Percentiles rank a stretch among this genome's conserved stretches.
phyloP scores from a whole-genome alignment of 2,329 filamentous ascomycete species.

The Alternaria sp. region DNA sequence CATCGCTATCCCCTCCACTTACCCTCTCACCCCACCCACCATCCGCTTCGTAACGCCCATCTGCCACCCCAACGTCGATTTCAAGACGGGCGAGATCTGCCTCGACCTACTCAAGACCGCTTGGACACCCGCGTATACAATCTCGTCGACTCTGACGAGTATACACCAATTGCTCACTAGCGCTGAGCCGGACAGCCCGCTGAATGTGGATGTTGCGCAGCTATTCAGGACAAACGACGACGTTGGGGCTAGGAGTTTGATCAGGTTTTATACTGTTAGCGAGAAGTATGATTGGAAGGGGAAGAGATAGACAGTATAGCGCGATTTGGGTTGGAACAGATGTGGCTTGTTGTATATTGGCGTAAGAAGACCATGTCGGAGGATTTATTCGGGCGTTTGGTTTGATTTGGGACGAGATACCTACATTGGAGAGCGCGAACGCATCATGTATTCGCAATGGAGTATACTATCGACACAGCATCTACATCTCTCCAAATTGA shows the following conservation, averaged over 20 bases:
- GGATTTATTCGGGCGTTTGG: slow-evolving; percentile 1
- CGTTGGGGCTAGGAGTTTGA: slow-evolving; percentile 71
- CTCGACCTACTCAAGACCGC: slow-evolving; percentile 78
- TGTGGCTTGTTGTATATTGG: background rate
- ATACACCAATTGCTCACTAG: slow-evolving; percentile 72
- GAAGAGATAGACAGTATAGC: background rate
- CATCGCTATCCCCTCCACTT: slow-evolving; percentile 77
- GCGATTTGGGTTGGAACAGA: background rate
- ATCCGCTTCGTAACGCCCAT: slow-evolving; percentile 74
- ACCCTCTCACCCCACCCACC: slow-evolving; percentile 78
- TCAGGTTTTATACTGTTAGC: slow-evolving; percentile 72
- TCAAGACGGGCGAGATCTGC: slow-evolving; percentile 84
- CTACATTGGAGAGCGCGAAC: background rate
- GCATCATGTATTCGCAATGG: background rate
- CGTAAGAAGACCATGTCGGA: background rate
- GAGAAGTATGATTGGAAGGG: slow-evolving; percentile 50
- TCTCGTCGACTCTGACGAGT: slow-evolving; percentile 75
- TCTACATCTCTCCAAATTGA: background rate
- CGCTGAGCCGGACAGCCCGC: slow-evolving; percentile 74
- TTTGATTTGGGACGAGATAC: slow-evolving; percentile 1
- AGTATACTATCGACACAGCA: background rate
- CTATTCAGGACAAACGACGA: slow-evolving; percentile 72
- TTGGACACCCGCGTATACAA: slow-evolving; percentile 87
- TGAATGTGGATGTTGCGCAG: slow-evolving; percentile 80
- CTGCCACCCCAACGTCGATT: slow-evolving; percentile 51